These are phyloP conservation scores for Phytopythium oedochilum DNA, from an alignment of 352 stramenopile genomes.

Conservation along the genomic window DNA sequence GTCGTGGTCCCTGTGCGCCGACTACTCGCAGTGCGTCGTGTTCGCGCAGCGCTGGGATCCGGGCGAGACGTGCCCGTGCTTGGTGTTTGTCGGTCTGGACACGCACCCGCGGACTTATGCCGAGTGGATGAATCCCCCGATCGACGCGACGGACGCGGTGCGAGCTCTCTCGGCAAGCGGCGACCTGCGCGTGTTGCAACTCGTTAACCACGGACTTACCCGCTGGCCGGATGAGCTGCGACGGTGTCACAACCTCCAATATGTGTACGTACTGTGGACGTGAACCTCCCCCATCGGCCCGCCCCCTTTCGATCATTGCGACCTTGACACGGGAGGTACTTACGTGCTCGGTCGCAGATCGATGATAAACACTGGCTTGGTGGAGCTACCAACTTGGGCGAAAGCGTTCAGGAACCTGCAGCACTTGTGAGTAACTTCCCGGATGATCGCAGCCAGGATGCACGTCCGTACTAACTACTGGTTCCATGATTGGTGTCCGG, in stretches of 20 bases:
- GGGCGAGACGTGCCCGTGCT: conserved; percentile 23
- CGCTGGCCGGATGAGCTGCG: conserved; percentile 20
- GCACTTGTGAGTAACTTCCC: conserved; percentile 15
- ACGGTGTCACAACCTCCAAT: conserved; percentile 20
- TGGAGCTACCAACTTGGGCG: conserved; percentile 8
- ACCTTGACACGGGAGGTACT: too few species aligned
- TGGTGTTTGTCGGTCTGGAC: conserved; percentile 28
- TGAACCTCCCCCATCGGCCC: too few species aligned
- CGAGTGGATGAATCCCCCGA: conserved; percentile 20
- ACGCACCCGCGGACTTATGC: conserved; percentile 9
- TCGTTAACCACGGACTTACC: conserved; percentile 29
- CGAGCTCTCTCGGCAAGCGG: conserved; percentile 18
- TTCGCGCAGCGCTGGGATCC: conserved; percentile 17
- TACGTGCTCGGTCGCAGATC: conserved; percentile 2
- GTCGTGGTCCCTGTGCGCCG: conserved; percentile 9
- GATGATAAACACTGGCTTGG: conserved; percentile 12
- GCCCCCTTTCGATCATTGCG: too few species aligned
- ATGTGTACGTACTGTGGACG: conserved; percentile 31
- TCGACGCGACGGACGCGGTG: conserved; percentile 17
- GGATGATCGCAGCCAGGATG: conserved; percentile 1
- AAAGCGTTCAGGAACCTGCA: conserved; percentile 16
- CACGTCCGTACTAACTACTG: not conserved
- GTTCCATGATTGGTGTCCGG: conserved; percentile 5
- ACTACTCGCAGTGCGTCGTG: conserved; percentile 23
- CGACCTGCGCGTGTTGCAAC: conserved; percentile 27